Percentiles rank a stretch among this genome's conserved stretches.
Evolutionary conservation across 2,329 filamentous ascomycete genomes (phyloP).

Genomic region (Xylariaceae sp.): DNA sequence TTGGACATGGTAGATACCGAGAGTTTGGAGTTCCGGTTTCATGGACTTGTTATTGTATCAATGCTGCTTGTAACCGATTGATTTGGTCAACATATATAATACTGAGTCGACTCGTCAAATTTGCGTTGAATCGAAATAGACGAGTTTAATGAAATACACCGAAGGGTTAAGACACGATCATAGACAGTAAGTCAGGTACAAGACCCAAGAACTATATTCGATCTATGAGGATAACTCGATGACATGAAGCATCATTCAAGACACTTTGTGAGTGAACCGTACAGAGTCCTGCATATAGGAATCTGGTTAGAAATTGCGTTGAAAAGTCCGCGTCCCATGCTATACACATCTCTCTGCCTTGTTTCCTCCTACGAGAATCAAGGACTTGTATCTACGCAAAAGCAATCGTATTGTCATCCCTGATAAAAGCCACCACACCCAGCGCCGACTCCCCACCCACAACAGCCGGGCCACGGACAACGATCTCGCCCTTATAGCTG

Average conservation of each 20-base stretch:
- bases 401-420: conserved; percentile 71
- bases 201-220: no score
- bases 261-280: no score
- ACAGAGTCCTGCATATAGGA: no score
- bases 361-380: not conserved
- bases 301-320: no score
- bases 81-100: no score
- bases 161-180: no score
- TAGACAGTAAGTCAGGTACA: no score
- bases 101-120: no score
- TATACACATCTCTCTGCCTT: not conserved
- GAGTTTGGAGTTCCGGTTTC: conserved; percentile 18
- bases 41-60: conserved; percentile 3
- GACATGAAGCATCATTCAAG: no score
- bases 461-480: conserved; percentile 71
- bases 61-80: not conserved
- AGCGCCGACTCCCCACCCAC: conserved; percentile 61
- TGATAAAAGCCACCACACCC: conserved; percentile 62
- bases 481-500: conserved; percentile 63
- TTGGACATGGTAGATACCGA: not conserved
- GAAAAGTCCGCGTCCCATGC: not conserved
- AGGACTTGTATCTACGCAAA: conserved; percentile 37
- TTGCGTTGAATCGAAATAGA: no score
- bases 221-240: no score
- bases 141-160: no score